Evolutionary conservation across 345 rosid genomes (phyloP).

Genomic region (Gossypium bickii): DNA sequence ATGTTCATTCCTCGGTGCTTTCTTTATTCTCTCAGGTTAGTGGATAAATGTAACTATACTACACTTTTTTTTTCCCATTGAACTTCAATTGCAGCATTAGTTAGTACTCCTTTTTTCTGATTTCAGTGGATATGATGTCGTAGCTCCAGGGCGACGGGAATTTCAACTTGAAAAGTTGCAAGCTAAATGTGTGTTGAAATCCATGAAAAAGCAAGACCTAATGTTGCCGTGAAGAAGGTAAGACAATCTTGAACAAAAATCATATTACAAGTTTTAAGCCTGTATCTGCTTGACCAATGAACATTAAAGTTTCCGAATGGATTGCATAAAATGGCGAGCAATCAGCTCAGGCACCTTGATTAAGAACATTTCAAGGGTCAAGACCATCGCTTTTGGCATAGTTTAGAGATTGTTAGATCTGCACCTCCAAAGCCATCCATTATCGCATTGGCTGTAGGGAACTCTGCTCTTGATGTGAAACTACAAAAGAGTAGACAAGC

Average conservation of each 20-base stretch:
- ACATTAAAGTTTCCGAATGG: neutral
- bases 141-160: neutral
- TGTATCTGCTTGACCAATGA: neutral
- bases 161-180: neutral
- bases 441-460: conserved; percentile 70
- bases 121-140: no score
- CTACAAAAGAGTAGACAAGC: conserved; percentile 23
- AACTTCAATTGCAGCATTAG: neutral
- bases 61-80: neutral
- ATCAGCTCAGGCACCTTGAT: neutral
- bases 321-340: neutral
- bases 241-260: neutral
- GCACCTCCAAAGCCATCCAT: conserved; percentile 97
- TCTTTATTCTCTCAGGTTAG: neutral
- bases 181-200: neutral
- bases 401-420: conserved; percentile 62
- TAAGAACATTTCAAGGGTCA: conserved; percentile 19
- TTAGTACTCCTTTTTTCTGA: no score
- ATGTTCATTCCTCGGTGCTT: no score
- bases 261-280: neutral
- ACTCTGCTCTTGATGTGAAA: conserved; percentile 77
- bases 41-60: neutral
- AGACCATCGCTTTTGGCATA: conserved; percentile 37
- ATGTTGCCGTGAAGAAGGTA: neutral
- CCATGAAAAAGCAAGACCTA: neutral